A percentile compares a stretch with the other conserved stretches of the same genome.
These are phyloP conservation scores for Dujonia santamariae DNA, from an alignment of 1,139 yeast genomes.

Conservation along the genomic window DNA sequence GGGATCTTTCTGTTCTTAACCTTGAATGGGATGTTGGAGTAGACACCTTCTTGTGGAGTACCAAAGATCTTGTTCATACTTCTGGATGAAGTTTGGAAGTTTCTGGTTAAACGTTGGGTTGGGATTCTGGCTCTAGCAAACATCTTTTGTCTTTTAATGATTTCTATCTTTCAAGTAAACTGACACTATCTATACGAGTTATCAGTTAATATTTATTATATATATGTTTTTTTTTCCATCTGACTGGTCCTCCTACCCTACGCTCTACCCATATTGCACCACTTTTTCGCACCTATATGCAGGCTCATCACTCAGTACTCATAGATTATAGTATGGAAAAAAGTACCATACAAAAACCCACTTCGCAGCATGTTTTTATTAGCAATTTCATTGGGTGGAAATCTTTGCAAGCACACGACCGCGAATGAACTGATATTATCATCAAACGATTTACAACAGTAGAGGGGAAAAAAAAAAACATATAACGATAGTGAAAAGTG, in stretches of 20 bases:
- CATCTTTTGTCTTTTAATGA: constrained; percentile 8
- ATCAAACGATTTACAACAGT: neutral
- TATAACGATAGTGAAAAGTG: neutral
- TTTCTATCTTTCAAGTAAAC: neutral
- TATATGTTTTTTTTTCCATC: too few species aligned
- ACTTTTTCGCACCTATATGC: constrained; percentile 1
- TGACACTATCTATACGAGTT: too few species aligned
- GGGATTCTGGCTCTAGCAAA: constrained; percentile 27
- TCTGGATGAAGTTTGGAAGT: constrained; percentile 38
- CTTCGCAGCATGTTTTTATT: too few species aligned
- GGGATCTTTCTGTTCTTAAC: constrained; percentile 92
- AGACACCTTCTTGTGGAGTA: constrained; percentile 71
- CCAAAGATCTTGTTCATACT: constrained; percentile 36
- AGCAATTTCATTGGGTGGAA: constrained; percentile 2
- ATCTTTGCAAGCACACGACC: constrained; percentile 2
- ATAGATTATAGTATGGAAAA: neutral
- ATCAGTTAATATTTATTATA: too few species aligned
- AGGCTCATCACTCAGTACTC: neutral
- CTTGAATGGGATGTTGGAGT: constrained; percentile 90
- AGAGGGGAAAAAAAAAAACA: neutral
- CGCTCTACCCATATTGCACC: neutral
- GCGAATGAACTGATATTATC: constrained; percentile 5
- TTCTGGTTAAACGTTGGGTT: constrained; percentile 28
- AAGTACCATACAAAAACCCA: neutral
- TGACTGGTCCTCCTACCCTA: too few species aligned